These are phyloP conservation scores for Sanguinoderma infundibulare DNA, from an alignment of 1,284 basidiomycete genomes.

Conservation along the genomic window DNA sequence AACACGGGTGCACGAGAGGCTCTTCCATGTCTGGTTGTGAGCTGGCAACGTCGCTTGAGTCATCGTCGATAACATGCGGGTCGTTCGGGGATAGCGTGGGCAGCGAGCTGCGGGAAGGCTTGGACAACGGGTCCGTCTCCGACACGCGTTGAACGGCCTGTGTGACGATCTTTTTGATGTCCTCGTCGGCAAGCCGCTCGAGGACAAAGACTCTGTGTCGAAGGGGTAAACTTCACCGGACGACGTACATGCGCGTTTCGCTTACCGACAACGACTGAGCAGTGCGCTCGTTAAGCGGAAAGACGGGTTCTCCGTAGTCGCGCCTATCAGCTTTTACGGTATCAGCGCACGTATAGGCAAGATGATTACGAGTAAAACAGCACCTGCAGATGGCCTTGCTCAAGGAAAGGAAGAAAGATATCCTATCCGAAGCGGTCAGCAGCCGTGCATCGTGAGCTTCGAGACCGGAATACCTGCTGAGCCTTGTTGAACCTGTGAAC, in stretches of 20 bases:
- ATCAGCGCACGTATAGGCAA: conserved; percentile 10
- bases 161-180: conserved; percentile 56
- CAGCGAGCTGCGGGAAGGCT: neutral
- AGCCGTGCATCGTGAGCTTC: neutral
- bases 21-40: conserved; percentile 26
- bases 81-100: conserved; percentile 9
- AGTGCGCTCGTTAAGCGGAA: conserved; percentile 84
- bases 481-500: conserved; percentile 88
- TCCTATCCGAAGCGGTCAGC: conserved; percentile 47
- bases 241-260: conserved; percentile 7
- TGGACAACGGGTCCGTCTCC: conserved; percentile 14
- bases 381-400: conserved; percentile 79
- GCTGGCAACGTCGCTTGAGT: conserved; percentile 19
- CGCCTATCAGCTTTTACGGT: conserved; percentile 69
- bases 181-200: conserved; percentile 61
- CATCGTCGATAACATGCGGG: conserved; percentile 8
- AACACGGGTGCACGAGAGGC: conserved; percentile 15
- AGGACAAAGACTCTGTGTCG: conserved; percentile 62
- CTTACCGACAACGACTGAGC: conserved; percentile 80
- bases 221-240: neutral
- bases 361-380: conserved; percentile 25
- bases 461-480: conserved; percentile 66
- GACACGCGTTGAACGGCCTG: conserved; percentile 52
- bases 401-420: conserved; percentile 81
- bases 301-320: conserved; percentile 93